Percentiles rank a stretch among this genome's conserved stretches.
Conservation (phyloP, 1,139 yeast species). For the Kazachstania sp. region DNA sequence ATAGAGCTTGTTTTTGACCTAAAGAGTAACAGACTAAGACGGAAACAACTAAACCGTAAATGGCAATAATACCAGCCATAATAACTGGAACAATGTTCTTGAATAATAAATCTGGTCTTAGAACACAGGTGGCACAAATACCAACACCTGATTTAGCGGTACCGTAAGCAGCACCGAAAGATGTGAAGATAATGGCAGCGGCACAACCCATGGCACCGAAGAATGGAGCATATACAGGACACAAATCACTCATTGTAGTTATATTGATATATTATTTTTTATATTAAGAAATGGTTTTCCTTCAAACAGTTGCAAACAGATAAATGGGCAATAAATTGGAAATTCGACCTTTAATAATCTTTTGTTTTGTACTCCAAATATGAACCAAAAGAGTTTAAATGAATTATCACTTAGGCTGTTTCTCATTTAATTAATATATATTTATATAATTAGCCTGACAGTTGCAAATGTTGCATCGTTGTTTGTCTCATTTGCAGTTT, state of each 20-base stretch:
- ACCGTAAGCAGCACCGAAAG: conserved; percentile 99
- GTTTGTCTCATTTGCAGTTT: background rate
- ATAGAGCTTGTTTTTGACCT: conserved; percentile 84
- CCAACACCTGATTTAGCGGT: conserved; percentile 99
- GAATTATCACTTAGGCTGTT: background rate
- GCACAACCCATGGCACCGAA: conserved; percentile 99
- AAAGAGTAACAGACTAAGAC: conserved; percentile 89
- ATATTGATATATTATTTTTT: background rate
- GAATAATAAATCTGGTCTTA: conserved; percentile 92
- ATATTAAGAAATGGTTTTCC: too few relatives aligned
- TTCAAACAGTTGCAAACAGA: background rate
- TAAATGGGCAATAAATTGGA: background rate
- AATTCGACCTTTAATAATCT: background rate
- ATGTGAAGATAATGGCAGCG: conserved; percentile 96
- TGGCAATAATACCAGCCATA: conserved; percentile 99
- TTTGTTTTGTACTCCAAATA: background rate
- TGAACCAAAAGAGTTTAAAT: background rate
- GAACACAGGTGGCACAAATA: conserved; percentile 95
- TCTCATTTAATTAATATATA: background rate
- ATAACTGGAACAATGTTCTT: conserved; percentile 90
- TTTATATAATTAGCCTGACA: conserved; percentile 1
- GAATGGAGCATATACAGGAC: conserved; percentile 54
- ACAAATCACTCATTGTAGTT: conserved; percentile 28
- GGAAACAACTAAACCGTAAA: conserved; percentile 95
- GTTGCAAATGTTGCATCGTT: conserved; percentile 2